Base-by-base conservation (phyloP, 2,329 filamentous ascomycete genomes). In the Thermochaetoides dissita region DNA sequence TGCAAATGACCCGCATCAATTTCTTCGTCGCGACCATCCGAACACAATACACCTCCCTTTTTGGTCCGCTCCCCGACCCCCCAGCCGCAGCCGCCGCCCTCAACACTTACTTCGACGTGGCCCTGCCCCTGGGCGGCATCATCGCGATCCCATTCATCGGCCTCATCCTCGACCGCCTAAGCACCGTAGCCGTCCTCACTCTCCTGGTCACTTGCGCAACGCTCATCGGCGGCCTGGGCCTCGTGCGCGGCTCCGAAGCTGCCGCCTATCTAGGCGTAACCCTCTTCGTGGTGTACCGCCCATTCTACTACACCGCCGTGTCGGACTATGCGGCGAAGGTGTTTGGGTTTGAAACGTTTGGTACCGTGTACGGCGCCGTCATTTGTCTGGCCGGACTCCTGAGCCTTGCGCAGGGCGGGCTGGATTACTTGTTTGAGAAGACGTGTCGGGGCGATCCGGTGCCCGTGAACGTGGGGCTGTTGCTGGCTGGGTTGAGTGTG, bases 271-370 rank as follows among this genome's bases (percentile, higher is more conserved):
- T 70, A 10, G 88, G 88, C 51, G 68, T 94, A 41, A 64, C 69
- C 37, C 71, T 94, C 8, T 94, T 94, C 55, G 84, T 91, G 8
- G 61, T 94, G 17, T 88, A 91, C 55, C 76, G 87, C 0, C 87
- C 88, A 0, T 78, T 94, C 30, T 95, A 94, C 63, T 94, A 94
- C 64, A 93, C 86, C 0, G 78, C 85, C 7, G 84, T 94, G 44
- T 89, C 81, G 45, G 87, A 94, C 63, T 94, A 93, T 59, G 75
- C 77, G 12, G 86, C 85, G 46, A 94, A 94, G 63, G 86, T 94
- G 32, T 94, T 94, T 58, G 87, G 87, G 10, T 94, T 94, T 63
- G 72, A 79, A 46, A 94, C 86, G 0, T 94, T 94, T 52, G 88
- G 87, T 37, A 94, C 84, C 44, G 86, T 95, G n/a, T 94, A 94